Evolutionary conservation across 805 yeast genomes (phyloP).

Genomic region (Candida verbasci): DNA sequence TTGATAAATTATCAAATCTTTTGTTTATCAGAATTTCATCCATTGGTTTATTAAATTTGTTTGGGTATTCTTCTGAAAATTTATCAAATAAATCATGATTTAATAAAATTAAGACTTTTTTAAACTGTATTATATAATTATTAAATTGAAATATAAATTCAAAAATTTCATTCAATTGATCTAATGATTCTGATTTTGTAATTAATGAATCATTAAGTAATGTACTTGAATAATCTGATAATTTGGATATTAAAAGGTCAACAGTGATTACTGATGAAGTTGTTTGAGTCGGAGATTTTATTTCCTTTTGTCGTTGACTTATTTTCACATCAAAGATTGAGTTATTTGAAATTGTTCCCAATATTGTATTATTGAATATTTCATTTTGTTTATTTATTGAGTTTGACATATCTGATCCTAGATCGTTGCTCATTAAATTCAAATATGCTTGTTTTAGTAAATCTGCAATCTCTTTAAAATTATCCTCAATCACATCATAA

Average conservation of each 20-base stretch:
- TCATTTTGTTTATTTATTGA: neutral
- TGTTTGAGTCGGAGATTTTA: slow-evolving; percentile 1
- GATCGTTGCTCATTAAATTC: slow-evolving; percentile 3
- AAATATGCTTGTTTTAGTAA: slow-evolving; percentile 6
- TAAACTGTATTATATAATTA: slow-evolving; percentile 46
- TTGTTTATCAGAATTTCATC: slow-evolving; percentile 35
- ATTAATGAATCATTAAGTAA: slow-evolving; percentile 63
- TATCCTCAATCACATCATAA: slow-evolving; percentile 54
- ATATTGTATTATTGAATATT: slow-evolving; percentile 1
- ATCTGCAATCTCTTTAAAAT: slow-evolving; percentile 42
- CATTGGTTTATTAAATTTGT: slow-evolving; percentile 36
- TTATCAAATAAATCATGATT: slow-evolving; percentile 42
- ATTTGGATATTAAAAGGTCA: slow-evolving; percentile 13
- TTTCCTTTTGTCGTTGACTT: slow-evolving; percentile 4
- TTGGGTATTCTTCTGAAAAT: slow-evolving; percentile 29
- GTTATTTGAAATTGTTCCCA: slow-evolving; percentile 12
- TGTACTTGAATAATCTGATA: slow-evolving; percentile 58
- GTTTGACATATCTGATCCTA: slow-evolving; percentile 4
- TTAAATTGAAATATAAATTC: slow-evolving; percentile 46
- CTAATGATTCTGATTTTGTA: slow-evolving; percentile 52
- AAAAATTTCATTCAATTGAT: slow-evolving; percentile 41
- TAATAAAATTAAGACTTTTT: slow-evolving; percentile 50
- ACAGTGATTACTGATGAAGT: slow-evolving; percentile 11
- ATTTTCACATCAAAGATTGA: slow-evolving; percentile 17
- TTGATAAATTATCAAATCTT: slow-evolving; percentile 38